phyloP scores from a whole-genome alignment of 768 basidiomycete species.

The Leccinum ochraceum region DNA sequence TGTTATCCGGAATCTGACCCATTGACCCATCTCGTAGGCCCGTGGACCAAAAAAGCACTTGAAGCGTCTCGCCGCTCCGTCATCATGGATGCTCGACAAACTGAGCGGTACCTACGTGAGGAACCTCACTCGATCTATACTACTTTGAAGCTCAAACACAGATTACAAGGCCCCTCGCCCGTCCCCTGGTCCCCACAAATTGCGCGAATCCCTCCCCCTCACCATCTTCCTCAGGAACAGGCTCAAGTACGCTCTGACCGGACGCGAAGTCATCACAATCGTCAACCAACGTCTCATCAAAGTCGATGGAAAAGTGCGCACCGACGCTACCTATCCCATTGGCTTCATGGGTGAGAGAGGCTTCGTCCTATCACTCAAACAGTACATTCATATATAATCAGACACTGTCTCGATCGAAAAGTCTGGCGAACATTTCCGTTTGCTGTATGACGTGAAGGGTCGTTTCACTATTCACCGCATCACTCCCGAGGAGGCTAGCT shows the following conservation, averaged over 20 bases:
- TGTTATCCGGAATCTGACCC: constrained; percentile 16
- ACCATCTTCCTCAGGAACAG: constrained; percentile 98
- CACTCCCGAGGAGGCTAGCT: constrained; percentile 93
- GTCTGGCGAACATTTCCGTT: constrained; percentile 98
- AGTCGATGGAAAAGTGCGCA: constrained; percentile 98
- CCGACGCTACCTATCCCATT: constrained; percentile 94
- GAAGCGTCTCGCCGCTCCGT: constrained; percentile 96
- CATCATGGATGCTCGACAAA: constrained; percentile 99
- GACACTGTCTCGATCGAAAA: constrained; percentile 98
- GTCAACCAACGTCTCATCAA: constrained; percentile 97
- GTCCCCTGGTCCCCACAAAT: constrained; percentile 98
- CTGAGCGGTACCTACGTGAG: constrained; percentile 91
- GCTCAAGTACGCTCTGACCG: constrained; percentile 98
- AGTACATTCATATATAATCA: constrained; percentile 30
- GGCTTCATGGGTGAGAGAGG: constrained; percentile 92
- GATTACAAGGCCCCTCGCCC: constrained; percentile 84
- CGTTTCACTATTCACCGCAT: constrained; percentile 99
- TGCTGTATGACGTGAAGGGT: constrained; percentile 99
- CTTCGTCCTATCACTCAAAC: background rate
- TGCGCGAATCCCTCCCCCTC: constrained; percentile 96
- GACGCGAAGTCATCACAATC: constrained; percentile 93
- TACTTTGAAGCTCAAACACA: constrained; percentile 9
- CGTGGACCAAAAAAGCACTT: constrained; percentile 99
- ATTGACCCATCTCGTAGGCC: constrained; percentile 52
- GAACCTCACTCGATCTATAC: constrained; percentile 8